Evolutionary conservation across 192 early-diverging fungal species (phyloP), one percentile per base, ranked within the genome.

Genomic region (Mycoemilia scoparia): DNA sequence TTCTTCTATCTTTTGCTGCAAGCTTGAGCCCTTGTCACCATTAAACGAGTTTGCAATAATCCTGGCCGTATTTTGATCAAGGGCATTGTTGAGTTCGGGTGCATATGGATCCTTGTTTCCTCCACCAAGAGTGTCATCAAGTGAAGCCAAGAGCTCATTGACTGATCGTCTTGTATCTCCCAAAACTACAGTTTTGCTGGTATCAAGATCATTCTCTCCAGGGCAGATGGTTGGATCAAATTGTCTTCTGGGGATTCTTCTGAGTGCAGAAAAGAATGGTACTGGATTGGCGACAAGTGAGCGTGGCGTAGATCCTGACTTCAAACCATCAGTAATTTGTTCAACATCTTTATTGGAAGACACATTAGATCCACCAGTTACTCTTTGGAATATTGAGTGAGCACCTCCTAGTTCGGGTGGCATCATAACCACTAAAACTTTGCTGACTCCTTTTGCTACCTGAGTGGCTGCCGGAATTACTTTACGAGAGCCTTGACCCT

Each of bases 391-490:
- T 20, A 18, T 47, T 55, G 5, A 26, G 39, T 21, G 57, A 29
- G 70, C 65, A 32, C 75, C 78, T 29, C 77, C 79, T 32, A 83
- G 76, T 29, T 76, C 71, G 25, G 55, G 54, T 29, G 60, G 60
- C 5, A 54, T 54, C 15, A 63, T 38, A 7, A 26, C 35, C 6
- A 24, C 38, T 6, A 19, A 19, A 16, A 64, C 32, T 37, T 53
- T 45, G 11, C 32, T 30, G 21, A 49, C 43, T 21, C 60, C 60
- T 8, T 43, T n/a, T 17, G 17, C 26, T 20, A 57, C 26, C 38
- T 57, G 41, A 43, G 53, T 57, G 46, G n/a, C n/a, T n/a, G n/a
- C n/a, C n/a, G n/a, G n/a, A n/a, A n/a, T n/a, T n/a, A n/a, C n/a
- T n/a, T n/a, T n/a, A n/a, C n/a, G n/a, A n/a, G n/a, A n/a, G n/a